A percentile compares a stretch with the other conserved stretches of the same genome.
phyloP scores from a whole-genome alignment of 495 filamentous ascomycete genomes.

The Penicillium canariense region DNA sequence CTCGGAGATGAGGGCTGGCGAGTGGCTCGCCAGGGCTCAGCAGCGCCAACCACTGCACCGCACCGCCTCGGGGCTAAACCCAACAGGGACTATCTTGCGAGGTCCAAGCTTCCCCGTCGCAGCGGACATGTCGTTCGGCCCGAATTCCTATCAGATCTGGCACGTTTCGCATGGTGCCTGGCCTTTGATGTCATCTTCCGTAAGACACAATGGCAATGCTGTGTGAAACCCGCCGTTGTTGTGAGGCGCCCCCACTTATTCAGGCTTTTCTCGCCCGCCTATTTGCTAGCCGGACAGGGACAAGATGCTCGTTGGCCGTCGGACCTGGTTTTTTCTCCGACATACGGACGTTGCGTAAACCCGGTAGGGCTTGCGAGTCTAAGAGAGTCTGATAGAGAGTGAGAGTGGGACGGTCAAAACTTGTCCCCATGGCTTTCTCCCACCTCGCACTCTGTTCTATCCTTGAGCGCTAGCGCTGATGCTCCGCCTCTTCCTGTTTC shows the following conservation, averaged over 20 bases:
- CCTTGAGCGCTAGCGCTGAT: constrained; percentile 1
- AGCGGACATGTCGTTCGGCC: constrained; percentile 11
- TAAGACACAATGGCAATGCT: background rate
- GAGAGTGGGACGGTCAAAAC: background rate
- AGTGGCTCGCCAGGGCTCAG: background rate
- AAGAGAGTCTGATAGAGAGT: too few species aligned
- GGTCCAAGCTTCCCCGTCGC: background rate
- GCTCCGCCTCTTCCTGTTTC: constrained; percentile 10
- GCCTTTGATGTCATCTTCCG: constrained; percentile 12
- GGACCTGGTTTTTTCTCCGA: constrained; percentile 8
- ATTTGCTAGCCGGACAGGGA: background rate
- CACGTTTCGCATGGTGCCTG: constrained; percentile 3
- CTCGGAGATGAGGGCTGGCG: constrained; percentile 5
- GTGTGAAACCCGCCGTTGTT: background rate
- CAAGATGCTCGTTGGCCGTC: background rate
- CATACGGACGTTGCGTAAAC: background rate
- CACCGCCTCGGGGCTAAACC: constrained; percentile 21
- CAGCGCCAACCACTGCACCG: constrained; percentile 1
- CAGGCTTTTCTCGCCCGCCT: background rate
- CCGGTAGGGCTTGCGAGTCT: constrained; percentile 4
- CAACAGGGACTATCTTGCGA: constrained; percentile 31
- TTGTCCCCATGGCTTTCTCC: background rate
- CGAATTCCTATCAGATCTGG: constrained; percentile 19
- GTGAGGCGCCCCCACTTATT: constrained; percentile 5
- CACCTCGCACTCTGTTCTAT: constrained; percentile 8